Base-by-base conservation (phyloP, 495 filamentous ascomycete genomes). In the Aspergillus leporis region DNA sequence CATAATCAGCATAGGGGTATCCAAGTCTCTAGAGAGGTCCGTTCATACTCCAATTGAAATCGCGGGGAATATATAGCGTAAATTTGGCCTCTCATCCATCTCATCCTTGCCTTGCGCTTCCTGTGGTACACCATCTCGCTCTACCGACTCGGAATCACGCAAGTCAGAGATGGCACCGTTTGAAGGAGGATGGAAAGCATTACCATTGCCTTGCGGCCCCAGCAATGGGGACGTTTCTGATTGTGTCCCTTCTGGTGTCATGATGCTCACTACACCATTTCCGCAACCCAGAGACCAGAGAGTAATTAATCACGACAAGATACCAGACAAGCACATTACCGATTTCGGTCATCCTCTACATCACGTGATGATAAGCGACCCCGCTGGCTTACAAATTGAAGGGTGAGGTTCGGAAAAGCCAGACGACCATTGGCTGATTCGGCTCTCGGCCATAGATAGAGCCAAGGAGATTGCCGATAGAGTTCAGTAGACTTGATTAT, bases 1-100 rank as follows among this genome's bases (percentile, higher is more conserved):
- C 58, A 40, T 23, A 25, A 59, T 56, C 68, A 14, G 13, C 23
- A n/a, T 21, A 56, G 16, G 25, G 23, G 21, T 38, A 9, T 38
- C 6, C 2, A 28, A 9, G 5, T 45, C 14, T 21, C 3, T 9
- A 50, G 21, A 55, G 25, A 38, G 9, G 13, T 28, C 16, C 16
- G 31, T 28, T n/a, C 77, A 65, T 74, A 82, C 79, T n/a, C 81
- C 81, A 32, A 83, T 70, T 10, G 80, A 81, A 31, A 83, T 63
- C 5, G 81, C 79, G 22, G 79, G 80, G 9, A 83, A 32, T 48
- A 83, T 78, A 53, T 76, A 82, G 38, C 68, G 70, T 25, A 83
- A 68, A 43, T 70, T 67, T 46, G 63, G 64, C 30, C 63, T 66
- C 0, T 70, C 64, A 56, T 74, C 70, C 28, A 70, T 63, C 22